Base-by-base conservation (phyloP, 2,329 filamentous ascomycete species). In the Amauroascus verrucosus region DNA sequence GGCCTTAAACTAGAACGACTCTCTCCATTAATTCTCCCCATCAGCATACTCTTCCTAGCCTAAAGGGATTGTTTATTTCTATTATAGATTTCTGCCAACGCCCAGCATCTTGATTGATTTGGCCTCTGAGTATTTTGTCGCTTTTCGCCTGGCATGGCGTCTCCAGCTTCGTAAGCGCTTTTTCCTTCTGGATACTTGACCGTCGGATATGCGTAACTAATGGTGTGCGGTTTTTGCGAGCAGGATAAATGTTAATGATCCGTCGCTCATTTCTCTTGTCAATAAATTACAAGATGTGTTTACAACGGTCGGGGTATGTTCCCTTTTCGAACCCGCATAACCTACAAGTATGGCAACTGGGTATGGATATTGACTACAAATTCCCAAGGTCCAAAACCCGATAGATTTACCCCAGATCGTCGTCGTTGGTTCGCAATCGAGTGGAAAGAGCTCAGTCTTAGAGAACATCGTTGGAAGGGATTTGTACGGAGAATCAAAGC, bases 241-340 rank as follows among this genome's bases (percentile, higher is more conserved):
- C 60, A 85, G 82, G 63, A 83, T 85, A 70, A 85, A 85, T 68
- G 82, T 85, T 57, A 85, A 85, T 67, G 82, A 85, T 64, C 82
- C 82, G 24, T 76, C 76, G 60, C 75, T 85, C 63, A 85, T 85
- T 64, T 84, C 82, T 30, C 85, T 97, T 63, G 93, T 98, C 70
- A 98, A 98, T 79, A 97, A 95, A 78, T 84, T 98, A 46, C 93
- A 98, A 71, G 93, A 98, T 88, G 93, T 98, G 63, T 98, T 98
- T 70, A 85, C 91, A 58, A 97, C 93, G 40, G 93, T 98, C 63
- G 93, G 93, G 63, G 82, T 85, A 76, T 61, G 40, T 30, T n/a
- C 11, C 13, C 38, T 48, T 30, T 22, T 24, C 7, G 7, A 33
- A 43, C 37, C 18, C 24, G 18, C 11, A 11, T 24, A 24, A 18